Evolutionary conservation across 164 flowering plant species (phyloP).

Genomic region (Aristolochia californica): DNA sequence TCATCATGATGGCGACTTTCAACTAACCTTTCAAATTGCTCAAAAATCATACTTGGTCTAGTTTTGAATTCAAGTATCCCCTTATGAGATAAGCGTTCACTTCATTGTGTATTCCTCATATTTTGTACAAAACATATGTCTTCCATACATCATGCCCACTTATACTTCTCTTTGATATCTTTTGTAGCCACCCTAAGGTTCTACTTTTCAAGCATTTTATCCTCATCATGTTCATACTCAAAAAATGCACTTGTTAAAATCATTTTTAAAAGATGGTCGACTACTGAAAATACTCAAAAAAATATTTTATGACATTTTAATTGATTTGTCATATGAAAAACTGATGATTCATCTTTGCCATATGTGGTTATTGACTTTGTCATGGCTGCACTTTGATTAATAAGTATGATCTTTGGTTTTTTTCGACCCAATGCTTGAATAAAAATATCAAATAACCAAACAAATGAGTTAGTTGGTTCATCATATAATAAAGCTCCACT

Average conservation of each 20-base stretch:
- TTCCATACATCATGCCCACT: background rate
- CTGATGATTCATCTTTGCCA: too few species aligned
- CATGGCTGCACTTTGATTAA: conserved; percentile 6
- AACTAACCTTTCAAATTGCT: too few species aligned
- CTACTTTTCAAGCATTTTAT: background rate
- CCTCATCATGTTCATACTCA: background rate
- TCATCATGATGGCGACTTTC: too few species aligned
- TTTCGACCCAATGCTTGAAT: conserved; percentile 7
- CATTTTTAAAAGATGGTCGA: background rate
- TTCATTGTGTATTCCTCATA: background rate
- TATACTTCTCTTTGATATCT: too few species aligned
- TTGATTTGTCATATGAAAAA: conserved; percentile 7
- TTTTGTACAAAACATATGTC: background rate
- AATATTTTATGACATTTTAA: background rate
- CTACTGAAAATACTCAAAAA: background rate
- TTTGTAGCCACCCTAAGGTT: too few species aligned
- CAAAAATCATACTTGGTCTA: too few species aligned
- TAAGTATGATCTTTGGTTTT: conserved; percentile 3
- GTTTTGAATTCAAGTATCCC: too few species aligned
- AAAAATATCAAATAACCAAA: conserved; percentile 9
- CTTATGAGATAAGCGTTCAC: too few species aligned
- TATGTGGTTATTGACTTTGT: conserved; percentile 4
- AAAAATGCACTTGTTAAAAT: background rate
- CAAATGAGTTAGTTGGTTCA: conserved; percentile 8
- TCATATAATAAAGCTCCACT: conserved; percentile 7